Evolutionary conservation across 495 filamentous ascomycete genomes (phyloP).

Genomic region (Letharia lupina): DNA sequence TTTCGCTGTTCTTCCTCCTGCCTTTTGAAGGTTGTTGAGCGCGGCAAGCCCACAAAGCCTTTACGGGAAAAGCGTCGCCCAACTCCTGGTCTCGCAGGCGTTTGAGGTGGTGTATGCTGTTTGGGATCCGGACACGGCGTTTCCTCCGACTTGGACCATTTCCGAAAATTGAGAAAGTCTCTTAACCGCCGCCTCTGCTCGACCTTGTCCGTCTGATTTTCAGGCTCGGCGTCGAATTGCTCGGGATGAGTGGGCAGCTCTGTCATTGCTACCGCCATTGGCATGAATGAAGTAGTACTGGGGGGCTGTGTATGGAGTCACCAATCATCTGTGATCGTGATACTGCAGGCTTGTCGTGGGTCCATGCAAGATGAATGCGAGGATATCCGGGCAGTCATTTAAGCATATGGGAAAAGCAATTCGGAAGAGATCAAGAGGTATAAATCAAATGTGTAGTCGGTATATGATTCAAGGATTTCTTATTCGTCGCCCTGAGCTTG

Average conservation of each 20-base stretch:
- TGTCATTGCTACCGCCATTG: conserved; percentile 20
- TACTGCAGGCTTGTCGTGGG: conserved; percentile 7
- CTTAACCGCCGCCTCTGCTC: conserved; percentile 45
- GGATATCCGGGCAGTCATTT: conserved; percentile 9
- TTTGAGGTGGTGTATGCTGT: conserved; percentile 21
- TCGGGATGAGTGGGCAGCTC: conserved; percentile 19
- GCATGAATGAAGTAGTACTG: conserved; percentile 6
- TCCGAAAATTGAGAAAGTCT: conserved; percentile 37
- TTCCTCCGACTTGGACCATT: conserved; percentile 43
- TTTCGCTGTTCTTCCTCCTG: conserved; percentile 73
- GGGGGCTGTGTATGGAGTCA: neutral
- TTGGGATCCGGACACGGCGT: conserved; percentile 10
- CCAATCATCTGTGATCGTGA: conserved; percentile 12
- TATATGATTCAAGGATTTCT: neutral
- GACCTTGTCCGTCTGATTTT: conserved; percentile 17
- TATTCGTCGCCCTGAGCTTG: conserved; percentile 9
- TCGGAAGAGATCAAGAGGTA: conserved; percentile 2
- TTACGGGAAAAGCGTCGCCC: conserved; percentile 54
- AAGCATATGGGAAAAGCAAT: conserved; percentile 2
- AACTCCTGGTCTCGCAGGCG: conserved; percentile 32
- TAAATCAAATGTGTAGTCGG: neutral
- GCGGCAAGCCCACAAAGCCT: conserved; percentile 72
- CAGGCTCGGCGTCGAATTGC: conserved; percentile 20
- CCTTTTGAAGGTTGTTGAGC: conserved; percentile 66
- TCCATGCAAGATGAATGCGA: conserved; percentile 1